Evolutionary conservation across 768 basidiomycete genomes (phyloP).

Genomic region (Rhizopogon vesiculosus): DNA sequence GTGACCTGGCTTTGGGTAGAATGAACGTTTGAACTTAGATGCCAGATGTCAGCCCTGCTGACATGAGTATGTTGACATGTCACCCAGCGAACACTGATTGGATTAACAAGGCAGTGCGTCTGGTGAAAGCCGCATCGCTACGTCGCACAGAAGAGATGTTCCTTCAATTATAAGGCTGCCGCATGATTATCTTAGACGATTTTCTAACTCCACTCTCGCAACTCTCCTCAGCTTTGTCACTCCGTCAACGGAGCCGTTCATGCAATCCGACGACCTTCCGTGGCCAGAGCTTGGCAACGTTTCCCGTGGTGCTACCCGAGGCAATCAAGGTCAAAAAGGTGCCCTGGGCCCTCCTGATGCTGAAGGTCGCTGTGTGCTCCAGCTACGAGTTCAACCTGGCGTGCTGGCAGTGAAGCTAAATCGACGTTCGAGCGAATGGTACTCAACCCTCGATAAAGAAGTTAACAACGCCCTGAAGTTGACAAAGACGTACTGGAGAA

Average conservation of each 20-base stretch:
- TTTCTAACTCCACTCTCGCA: slow-evolving; percentile 32
- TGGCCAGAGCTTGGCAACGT: slow-evolving; percentile 87
- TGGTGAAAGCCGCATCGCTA: slow-evolving; percentile 33
- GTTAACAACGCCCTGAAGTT: slow-evolving; percentile 78
- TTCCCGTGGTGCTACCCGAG: slow-evolving; percentile 76
- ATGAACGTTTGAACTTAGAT: slow-evolving; percentile 1
- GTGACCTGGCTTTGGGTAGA: background rate
- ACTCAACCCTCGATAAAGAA: slow-evolving; percentile 70
- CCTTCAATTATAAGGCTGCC: slow-evolving; percentile 31
- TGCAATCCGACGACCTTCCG: slow-evolving; percentile 70
- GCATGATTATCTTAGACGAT: slow-evolving; percentile 30
- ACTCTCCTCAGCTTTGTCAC: slow-evolving; percentile 16
- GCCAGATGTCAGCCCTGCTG: slow-evolving; percentile 26
- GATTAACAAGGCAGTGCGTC: slow-evolving; percentile 21
- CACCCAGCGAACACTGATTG: slow-evolving; percentile 24
- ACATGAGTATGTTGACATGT: slow-evolving; percentile 33
- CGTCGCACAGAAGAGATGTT: slow-evolving; percentile 18
- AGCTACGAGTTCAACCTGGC: slow-evolving; percentile 79
- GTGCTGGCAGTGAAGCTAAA: slow-evolving; percentile 74
- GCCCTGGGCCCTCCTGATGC: slow-evolving; percentile 66
- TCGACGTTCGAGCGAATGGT: slow-evolving; percentile 78
- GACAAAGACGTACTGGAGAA: slow-evolving; percentile 85
- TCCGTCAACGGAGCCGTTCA: slow-evolving; percentile 10
- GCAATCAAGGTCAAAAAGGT: slow-evolving; percentile 85
- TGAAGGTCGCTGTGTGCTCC: slow-evolving; percentile 73